These are phyloP conservation scores for Tuber melanosporum DNA, from an alignment of 495 filamentous ascomycete species.

Conservation along the genomic window DNA sequence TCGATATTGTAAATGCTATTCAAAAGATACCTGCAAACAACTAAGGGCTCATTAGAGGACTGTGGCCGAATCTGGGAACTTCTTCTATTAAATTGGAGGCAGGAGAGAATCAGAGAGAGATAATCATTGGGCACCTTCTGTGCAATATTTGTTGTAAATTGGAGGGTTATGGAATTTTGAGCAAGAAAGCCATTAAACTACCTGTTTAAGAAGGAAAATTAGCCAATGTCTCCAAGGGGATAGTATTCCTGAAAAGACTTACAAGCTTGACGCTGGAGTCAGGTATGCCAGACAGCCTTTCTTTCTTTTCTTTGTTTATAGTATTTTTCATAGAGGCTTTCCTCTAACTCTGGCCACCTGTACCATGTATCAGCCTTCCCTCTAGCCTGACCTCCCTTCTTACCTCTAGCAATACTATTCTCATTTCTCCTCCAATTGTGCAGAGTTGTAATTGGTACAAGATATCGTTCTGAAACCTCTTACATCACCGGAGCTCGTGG, in stretches of 20 bases:
- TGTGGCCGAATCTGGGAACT: too few relatives aligned
- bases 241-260: not conserved
- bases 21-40: not conserved
- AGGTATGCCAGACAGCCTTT: not conserved
- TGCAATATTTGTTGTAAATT: too few relatives aligned
- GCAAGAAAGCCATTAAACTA: not conserved
- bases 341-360: conserved; percentile 9
- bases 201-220: not conserved
- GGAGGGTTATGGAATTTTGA: too few relatives aligned
- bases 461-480: not conserved
- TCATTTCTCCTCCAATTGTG: not conserved
- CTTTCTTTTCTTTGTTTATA: not conserved
- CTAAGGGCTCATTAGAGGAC: too few relatives aligned
- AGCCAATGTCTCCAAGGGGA: not conserved
- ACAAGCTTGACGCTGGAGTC: not conserved
- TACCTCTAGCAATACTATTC: not conserved
- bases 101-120: too few relatives aligned
- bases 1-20: not conserved
- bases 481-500: not conserved
- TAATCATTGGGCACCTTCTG: too few relatives aligned
- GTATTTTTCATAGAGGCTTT: not conserved
- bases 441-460: not conserved
- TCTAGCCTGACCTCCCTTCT: not conserved
- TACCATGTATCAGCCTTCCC: not conserved
- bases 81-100: too few relatives aligned